These are phyloP conservation scores for Trichosporon sp. DNA, from an alignment of 1,284 basidiomycete genomes.

Conservation along the genomic window DNA sequence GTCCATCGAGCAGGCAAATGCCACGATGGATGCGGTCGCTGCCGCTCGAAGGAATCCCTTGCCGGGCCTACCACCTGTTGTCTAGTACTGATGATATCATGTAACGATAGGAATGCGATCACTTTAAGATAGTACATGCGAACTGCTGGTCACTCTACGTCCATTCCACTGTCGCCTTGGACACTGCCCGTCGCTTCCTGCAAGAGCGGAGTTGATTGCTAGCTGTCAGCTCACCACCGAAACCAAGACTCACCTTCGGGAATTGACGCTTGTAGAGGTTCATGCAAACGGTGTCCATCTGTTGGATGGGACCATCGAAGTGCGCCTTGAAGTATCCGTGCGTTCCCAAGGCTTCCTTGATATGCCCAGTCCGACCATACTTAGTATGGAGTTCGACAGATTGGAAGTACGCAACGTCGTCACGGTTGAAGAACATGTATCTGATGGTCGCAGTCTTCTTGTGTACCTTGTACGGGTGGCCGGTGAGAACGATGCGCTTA, in stretches of 20 bases:
- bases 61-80: conserved; percentile 17
- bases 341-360: conserved; percentile 90
- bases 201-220: conserved; percentile 3
- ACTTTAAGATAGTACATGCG: conserved; percentile 6
- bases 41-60: conserved; percentile 22
- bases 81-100: conserved; percentile 4
- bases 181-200: background rate
- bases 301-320: conserved; percentile 91
- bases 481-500: conserved; percentile 90
- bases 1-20: conserved; percentile 29
- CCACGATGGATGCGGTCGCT: conserved; percentile 29
- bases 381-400: conserved; percentile 93
- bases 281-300: conserved; percentile 96
- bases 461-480: conserved; percentile 96
- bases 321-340: conserved; percentile 98
- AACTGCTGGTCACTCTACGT: conserved; percentile 34
- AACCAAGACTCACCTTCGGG: conserved; percentile 61
- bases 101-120: background rate
- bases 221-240: background rate
- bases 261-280: conserved; percentile 86
- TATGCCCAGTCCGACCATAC: conserved; percentile 87
- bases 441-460: conserved; percentile 96
- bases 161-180: conserved; percentile 35
- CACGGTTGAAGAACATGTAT: conserved; percentile 97
- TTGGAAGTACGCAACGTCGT: conserved; percentile 91